These are phyloP conservation scores for Metschnikowia baotianmanensis DNA, from an alignment of 805 yeast genomes.

Conservation along the genomic window DNA sequence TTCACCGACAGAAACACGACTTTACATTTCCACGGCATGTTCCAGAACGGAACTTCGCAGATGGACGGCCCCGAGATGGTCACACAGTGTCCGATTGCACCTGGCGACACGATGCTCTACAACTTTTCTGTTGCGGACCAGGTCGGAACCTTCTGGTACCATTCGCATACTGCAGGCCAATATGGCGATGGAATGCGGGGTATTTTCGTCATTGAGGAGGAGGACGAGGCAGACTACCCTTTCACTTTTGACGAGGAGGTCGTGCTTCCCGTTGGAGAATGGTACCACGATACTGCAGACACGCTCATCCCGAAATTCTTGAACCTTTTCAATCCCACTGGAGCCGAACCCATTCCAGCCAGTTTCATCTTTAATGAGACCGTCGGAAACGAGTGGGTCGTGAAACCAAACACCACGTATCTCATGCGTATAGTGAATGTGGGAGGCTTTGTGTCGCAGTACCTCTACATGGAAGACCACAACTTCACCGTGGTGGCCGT, in stretches of 20 bases:
- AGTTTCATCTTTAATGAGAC: conserved; percentile 79
- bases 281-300: conserved; percentile 73
- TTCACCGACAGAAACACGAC: conserved; percentile 64
- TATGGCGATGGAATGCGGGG: conserved; percentile 94
- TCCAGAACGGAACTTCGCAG: conserved; percentile 67
- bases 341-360: conserved; percentile 97
- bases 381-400: conserved; percentile 69
- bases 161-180: conserved; percentile 87
- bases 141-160: conserved; percentile 95
- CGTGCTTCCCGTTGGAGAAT: conserved; percentile 68
- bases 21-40: conserved; percentile 92
- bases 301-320: conserved; percentile 58
- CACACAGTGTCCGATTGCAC: conserved; percentile 90
- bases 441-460: conserved; percentile 92
- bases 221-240: conserved; percentile 48
- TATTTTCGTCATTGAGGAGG: conserved; percentile 68
- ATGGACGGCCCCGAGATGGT: conserved; percentile 93
- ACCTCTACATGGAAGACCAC: conserved; percentile 86
- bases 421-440: conserved; percentile 74
- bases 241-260: conserved; percentile 82
- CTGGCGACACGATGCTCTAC: conserved; percentile 70
- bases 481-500: conserved; percentile 82
- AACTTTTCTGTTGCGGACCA: conserved; percentile 86
- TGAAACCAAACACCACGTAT: conserved; percentile 84
- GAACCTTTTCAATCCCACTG: conserved; percentile 84